Percentiles rank a stretch among this genome's conserved stretches.
Evolutionary conservation across 108 stramenopile genomes (phyloP).

Genomic region (Nitzschia palea): DNA sequence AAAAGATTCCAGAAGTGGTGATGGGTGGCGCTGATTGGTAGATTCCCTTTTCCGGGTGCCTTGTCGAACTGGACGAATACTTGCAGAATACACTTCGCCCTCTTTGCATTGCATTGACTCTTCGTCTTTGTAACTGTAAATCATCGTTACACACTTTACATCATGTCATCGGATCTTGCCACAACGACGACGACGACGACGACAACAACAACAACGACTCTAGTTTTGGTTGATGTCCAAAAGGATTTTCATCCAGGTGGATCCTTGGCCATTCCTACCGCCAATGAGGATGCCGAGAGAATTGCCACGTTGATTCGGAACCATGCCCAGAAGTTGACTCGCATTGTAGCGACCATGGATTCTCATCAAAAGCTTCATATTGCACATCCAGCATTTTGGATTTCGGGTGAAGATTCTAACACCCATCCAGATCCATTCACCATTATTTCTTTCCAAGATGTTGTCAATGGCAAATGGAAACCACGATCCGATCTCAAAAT

Average conservation of each 20-base stretch:
- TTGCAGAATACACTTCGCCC: too few relatives aligned
- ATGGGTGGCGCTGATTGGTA: too few relatives aligned
- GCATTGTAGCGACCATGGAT: constrained; percentile 90
- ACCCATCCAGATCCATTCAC: constrained; percentile 83
- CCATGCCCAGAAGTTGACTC: constrained; percentile 51
- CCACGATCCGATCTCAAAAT: constrained; percentile 44
- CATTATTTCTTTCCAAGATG: constrained; percentile 67
- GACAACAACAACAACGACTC: constrained; percentile 39
- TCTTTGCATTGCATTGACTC: too few relatives aligned
- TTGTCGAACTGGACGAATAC: too few relatives aligned
- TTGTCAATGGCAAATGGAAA: constrained; percentile 62
- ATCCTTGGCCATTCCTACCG: constrained; percentile 84
- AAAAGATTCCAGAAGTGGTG: too few relatives aligned
- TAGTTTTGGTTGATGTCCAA: constrained; percentile 91
- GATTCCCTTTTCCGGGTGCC: too few relatives aligned
- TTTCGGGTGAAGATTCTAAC: constrained; percentile 2
- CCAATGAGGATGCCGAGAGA: constrained; percentile 76
- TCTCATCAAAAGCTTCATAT: constrained; percentile 91
- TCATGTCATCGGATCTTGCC: neutral
- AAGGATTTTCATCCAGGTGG: constrained; percentile 94
- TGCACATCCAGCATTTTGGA: constrained; percentile 93
- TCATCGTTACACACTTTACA: neutral
- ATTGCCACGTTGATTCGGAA: constrained; percentile 67
- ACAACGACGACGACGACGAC: too few relatives aligned
- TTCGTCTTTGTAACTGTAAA: too few relatives aligned